Conservation (phyloP, 371 early-diverging fungal species). For the Rhizopus sp. region DNA sequence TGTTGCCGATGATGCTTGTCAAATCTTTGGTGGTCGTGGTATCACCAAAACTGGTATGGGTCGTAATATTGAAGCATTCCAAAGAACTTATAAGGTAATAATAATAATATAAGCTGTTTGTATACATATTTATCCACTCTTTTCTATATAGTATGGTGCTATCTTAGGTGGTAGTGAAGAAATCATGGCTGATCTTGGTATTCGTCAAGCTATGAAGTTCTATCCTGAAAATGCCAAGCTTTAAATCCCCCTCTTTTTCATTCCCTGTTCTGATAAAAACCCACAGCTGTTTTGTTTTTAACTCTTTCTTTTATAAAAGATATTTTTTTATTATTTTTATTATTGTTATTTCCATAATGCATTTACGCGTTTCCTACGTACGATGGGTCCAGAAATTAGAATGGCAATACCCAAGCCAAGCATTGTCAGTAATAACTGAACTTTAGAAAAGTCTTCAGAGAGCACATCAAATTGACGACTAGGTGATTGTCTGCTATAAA, state of each 20-base stretch:
- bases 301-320: neutral
- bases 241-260: conserved; percentile 5
- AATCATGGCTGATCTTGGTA: conserved; percentile 54
- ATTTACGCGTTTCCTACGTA: conserved; percentile 63
- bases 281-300: neutral
- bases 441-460: conserved; percentile 88
- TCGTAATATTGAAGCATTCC: conserved; percentile 54
- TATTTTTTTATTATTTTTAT: neutral
- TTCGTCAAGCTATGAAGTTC: conserved; percentile 48
- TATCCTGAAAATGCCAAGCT: conserved; percentile 35
- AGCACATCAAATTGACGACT: conserved; percentile 91
- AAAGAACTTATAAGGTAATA: conserved; percentile 60
- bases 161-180: conserved; percentile 88
- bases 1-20: conserved; percentile 64
- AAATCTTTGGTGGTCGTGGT: conserved; percentile 74
- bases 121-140: neutral
- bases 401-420: conserved; percentile 73
- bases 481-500: conserved; percentile 80
- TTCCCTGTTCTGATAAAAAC: neutral
- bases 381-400: conserved; percentile 70
- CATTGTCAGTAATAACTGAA: conserved; percentile 79
- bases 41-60: conserved; percentile 72
- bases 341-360: conserved; percentile 58
- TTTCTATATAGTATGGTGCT: conserved; percentile 49
- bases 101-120: neutral